A percentile compares a stretch with the other conserved stretches of the same genome.
phyloP scores from a whole-genome alignment of 192 early-diverging fungal species.

The Entomortierella lignicola region DNA sequence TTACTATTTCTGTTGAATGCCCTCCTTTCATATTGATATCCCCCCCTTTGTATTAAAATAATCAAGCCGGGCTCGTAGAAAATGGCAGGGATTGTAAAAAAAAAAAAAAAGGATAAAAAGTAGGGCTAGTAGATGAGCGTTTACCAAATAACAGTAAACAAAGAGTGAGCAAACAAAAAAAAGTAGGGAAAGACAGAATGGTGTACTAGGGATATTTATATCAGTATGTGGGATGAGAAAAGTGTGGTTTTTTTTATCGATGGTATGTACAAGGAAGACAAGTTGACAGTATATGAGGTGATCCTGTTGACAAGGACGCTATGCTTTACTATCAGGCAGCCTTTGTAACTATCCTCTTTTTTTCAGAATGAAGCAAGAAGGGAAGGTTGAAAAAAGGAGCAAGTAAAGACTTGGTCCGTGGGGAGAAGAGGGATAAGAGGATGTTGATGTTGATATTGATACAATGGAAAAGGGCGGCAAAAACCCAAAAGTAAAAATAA shows the following conservation, averaged over 20 bases:
- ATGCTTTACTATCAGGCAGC: too few relatives aligned
- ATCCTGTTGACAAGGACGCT: too few relatives aligned
- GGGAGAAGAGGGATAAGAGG: background rate
- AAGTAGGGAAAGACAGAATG: too few relatives aligned
- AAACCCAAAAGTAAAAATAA: conserved; percentile 1
- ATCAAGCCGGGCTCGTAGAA: too few relatives aligned
- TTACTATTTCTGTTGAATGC: conserved; percentile 13
- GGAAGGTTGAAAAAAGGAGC: background rate
- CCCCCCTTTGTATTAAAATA: too few relatives aligned
- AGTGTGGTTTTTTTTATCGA: too few relatives aligned
- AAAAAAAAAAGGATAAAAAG: too few relatives aligned
- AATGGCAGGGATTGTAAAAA: too few relatives aligned
- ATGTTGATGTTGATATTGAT: background rate
- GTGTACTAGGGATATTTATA: too few relatives aligned
- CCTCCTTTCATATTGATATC: conserved; percentile 23
- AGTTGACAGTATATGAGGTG: background rate
- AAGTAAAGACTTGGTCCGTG: background rate
- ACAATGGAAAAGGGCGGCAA: background rate
- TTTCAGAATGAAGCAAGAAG: background rate
- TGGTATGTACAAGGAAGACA: background rate
- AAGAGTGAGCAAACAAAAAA: background rate
- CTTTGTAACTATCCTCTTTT: background rate
- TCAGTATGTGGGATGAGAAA: too few relatives aligned
- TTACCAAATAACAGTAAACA: background rate
- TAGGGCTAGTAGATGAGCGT: too few relatives aligned